A percentile compares a stretch with the other conserved stretches of the same genome.
Conservation (phyloP, 495 filamentous ascomycete species). For the Xylaria curta region DNA sequence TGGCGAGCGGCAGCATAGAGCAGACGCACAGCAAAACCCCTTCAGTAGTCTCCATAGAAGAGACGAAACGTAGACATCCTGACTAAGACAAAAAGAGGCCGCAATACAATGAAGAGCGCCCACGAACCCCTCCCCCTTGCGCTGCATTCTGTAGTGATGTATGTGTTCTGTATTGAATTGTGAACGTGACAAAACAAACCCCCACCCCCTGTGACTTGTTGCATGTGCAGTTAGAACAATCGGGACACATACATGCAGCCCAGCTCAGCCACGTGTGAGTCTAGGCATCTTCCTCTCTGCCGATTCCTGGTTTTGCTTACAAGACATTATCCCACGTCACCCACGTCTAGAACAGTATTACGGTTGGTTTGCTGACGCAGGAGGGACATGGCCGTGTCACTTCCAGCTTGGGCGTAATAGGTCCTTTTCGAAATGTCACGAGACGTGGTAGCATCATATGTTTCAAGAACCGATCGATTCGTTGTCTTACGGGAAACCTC, state of each 20-base stretch:
- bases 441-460: conserved; percentile 1
- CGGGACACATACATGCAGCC: conserved; percentile 8
- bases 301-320: neutral
- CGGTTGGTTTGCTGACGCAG: neutral
- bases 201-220: conserved; percentile 1
- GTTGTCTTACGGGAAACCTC: neutral
- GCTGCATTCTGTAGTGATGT: conserved; percentile 9
- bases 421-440: neutral
- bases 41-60: conserved; percentile 14
- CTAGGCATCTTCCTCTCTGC: neutral
- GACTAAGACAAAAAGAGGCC: conserved; percentile 3
- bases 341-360: neutral
- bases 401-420: neutral
- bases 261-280: conserved; percentile 9
- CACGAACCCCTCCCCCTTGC: neutral
- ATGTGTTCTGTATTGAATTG: conserved; percentile 4
- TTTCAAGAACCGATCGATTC: neutral
- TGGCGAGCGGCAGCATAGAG: conserved; percentile 18
- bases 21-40: conserved; percentile 5
- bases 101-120: conserved; percentile 20
- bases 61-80: conserved; percentile 21
- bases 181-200: neutral
- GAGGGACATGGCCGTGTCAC: neutral
- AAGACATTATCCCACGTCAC: neutral
- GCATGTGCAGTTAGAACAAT: neutral